Conservation (phyloP, 2,329 filamentous ascomycete genomes). For the Sclerotinia subarctica region DNA sequence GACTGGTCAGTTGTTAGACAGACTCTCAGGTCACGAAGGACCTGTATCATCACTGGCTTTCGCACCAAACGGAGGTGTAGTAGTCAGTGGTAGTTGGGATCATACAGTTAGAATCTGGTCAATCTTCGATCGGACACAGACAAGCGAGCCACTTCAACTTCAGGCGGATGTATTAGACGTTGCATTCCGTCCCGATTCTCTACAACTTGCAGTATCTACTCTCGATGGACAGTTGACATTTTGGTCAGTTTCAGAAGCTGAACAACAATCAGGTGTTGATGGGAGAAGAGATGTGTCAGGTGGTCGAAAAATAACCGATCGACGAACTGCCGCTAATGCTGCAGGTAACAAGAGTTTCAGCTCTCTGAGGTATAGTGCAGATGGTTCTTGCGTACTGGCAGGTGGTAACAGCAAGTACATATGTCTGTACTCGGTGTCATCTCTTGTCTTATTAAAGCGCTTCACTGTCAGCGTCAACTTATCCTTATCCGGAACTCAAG, state of each 20-base stretch:
- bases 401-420: constrained; percentile 98
- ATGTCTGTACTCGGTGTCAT: constrained; percentile 91
- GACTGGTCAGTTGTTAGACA: constrained; percentile 90
- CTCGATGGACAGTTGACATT: constrained; percentile 93
- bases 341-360: constrained; percentile 88
- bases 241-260: constrained; percentile 86
- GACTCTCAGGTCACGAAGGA: constrained; percentile 87
- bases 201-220: constrained; percentile 87
- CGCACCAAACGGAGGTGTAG: constrained; percentile 75
- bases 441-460: constrained; percentile 88
- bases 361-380: constrained; percentile 84
- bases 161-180: constrained; percentile 88
- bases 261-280: constrained; percentile 82
- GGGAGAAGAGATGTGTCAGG: constrained; percentile 90
- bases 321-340: constrained; percentile 85
- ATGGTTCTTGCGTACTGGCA: constrained; percentile 85
- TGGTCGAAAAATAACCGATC: constrained; percentile 82
- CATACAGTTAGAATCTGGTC: constrained; percentile 94
- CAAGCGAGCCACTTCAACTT: constrained; percentile 87
- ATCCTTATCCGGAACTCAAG: constrained; percentile 93
- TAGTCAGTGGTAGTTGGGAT: constrained; percentile 96
- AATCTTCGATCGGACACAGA: constrained; percentile 90
- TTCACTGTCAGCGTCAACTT: constrained; percentile 94
- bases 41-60: constrained; percentile 88
- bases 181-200: constrained; percentile 82